These are phyloP conservation scores for Cadophora malorum DNA, from an alignment of 2,329 filamentous ascomycete species.

Conservation along the genomic window DNA sequence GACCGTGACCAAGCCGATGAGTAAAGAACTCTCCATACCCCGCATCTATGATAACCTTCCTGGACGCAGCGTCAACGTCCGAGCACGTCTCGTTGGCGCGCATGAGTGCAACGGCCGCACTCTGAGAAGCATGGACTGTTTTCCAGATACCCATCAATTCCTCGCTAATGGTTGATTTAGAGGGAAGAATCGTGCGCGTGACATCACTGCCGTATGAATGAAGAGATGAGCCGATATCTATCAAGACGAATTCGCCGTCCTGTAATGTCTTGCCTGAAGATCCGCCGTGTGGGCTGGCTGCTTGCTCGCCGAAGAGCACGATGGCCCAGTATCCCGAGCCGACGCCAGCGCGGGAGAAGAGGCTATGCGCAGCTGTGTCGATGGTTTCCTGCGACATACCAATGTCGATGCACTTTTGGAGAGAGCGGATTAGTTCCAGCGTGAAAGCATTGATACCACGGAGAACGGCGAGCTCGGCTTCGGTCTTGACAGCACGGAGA, in stretches of 20 bases:
- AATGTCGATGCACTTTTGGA: constrained; percentile 58
- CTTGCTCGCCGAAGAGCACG: constrained; percentile 60
- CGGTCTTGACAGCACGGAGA: constrained; percentile 63
- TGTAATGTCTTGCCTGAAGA: constrained; percentile 54
- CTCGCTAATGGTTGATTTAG: constrained; percentile 29
- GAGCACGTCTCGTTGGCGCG: constrained; percentile 60
- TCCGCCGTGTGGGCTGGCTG: constrained; percentile 49
- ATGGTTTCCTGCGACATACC: constrained; percentile 64
- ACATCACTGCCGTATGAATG: constrained; percentile 68
- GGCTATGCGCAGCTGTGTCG: constrained; percentile 57
- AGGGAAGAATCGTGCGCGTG: constrained; percentile 59
- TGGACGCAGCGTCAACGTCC: constrained; percentile 64
- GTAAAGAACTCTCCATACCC: constrained; percentile 63
- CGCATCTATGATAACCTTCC: constrained; percentile 54
- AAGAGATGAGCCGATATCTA: constrained; percentile 64
- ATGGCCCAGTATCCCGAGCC: constrained; percentile 67
- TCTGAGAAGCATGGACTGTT: constrained; percentile 64
- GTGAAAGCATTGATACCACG: constrained; percentile 68
- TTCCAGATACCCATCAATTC: constrained; percentile 60
- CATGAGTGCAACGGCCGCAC: constrained; percentile 58
- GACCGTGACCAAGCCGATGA: constrained; percentile 66
- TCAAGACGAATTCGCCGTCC: constrained; percentile 62
- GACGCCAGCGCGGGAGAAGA: constrained; percentile 55
- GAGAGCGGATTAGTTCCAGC: constrained; percentile 62
- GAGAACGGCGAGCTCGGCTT: constrained; percentile 61